Evolutionary conservation across 2,329 filamentous ascomycete genomes (phyloP).

Genomic region (Diplodia seriata): DNA sequence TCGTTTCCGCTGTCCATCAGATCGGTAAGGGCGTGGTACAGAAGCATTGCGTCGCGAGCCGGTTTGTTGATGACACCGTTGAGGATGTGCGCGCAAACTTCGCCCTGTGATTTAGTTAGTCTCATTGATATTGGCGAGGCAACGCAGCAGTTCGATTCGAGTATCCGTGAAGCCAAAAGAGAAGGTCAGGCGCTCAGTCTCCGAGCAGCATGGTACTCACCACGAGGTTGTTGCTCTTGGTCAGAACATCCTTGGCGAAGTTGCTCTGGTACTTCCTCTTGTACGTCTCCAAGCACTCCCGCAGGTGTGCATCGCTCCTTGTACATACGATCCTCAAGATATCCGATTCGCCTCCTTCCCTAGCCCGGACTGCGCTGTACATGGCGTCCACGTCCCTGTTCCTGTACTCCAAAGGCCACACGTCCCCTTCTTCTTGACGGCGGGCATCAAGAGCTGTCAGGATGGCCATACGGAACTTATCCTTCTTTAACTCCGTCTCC

Average conservation of each 20-base stretch:
- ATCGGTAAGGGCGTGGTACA: slow-evolving; percentile 83
- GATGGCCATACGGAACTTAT: slow-evolving; percentile 93
- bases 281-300: slow-evolving; percentile 80
- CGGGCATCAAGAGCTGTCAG: slow-evolving; percentile 81
- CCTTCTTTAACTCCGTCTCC: slow-evolving; percentile 89
- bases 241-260: slow-evolving; percentile 85
- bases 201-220: slow-evolving; percentile 63
- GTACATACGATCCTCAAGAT: slow-evolving; percentile 87
- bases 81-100: slow-evolving; percentile 91
- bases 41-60: slow-evolving; percentile 86
- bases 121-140: not conserved
- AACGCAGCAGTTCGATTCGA: not conserved
- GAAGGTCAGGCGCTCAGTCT: not conserved
- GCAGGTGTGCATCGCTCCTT: slow-evolving; percentile 80
- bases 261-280: slow-evolving; percentile 76
- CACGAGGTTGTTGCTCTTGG: slow-evolving; percentile 89
- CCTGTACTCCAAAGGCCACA: slow-evolving; percentile 62
- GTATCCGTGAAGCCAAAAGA: not conserved
- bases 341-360: slow-evolving; percentile 80
- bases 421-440: slow-evolving; percentile 80
- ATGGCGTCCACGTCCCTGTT: slow-evolving; percentile 74
- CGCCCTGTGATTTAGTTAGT: slow-evolving; percentile 67
- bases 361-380: slow-evolving; percentile 71
- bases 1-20: slow-evolving; percentile 49
- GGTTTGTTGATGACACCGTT: slow-evolving; percentile 97